phyloP scores from a whole-genome alignment of 2,329 filamentous ascomycete species.

The Rutstroemia sp. region DNA sequence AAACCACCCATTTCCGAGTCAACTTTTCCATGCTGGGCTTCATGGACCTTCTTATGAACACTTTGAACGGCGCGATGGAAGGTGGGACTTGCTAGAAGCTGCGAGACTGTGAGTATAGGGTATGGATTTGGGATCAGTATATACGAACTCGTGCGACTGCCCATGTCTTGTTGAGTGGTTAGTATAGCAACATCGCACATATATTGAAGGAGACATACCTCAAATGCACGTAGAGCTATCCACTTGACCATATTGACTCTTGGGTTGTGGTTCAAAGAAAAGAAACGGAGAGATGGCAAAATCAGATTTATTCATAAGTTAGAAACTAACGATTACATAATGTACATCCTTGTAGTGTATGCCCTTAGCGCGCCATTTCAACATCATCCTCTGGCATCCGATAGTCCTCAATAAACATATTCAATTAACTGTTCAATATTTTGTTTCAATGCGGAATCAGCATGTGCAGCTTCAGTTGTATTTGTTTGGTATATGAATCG shows the following conservation, averaged over 20 bases:
- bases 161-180: conserved; percentile 18
- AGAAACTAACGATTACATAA: no score
- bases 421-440: no score
- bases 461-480: no score
- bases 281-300: no score
- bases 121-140: not conserved
- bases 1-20: conserved; percentile 41
- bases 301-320: no score
- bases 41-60: conserved; percentile 35
- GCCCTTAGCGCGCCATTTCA: no score
- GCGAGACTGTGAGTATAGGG: conserved; percentile 9
- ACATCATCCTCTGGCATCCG: no score
- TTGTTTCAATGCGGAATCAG: no score
- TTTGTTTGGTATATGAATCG: no score
- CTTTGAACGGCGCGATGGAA: conserved; percentile 47
- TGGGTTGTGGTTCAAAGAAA: no score
- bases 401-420: no score
- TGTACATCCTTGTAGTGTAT: no score
- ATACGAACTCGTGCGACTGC: conserved; percentile 21
- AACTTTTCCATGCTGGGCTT: conserved; percentile 39
- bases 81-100: conserved; percentile 44
- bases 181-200: not conserved
- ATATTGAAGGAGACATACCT: not conserved
- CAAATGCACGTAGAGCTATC: not conserved
- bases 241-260: not conserved